Evolutionary conservation across 257 asterid species (phyloP).

Genomic region (Echium plantagineum): DNA sequence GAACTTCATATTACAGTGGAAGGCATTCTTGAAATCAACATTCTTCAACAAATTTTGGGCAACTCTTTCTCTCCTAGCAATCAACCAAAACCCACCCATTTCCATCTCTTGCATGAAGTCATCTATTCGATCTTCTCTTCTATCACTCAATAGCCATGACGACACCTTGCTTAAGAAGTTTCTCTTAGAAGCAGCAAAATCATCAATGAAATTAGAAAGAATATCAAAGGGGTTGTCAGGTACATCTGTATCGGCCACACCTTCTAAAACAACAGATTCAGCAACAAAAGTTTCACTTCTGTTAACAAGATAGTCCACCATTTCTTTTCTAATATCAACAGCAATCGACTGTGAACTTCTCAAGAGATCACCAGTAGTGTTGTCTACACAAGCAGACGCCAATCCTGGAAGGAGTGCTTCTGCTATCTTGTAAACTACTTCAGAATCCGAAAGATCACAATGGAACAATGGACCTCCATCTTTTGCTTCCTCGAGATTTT

Average conservation of each 20-base stretch:
- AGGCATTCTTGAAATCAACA: constrained; percentile 43
- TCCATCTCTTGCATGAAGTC: constrained; percentile 75
- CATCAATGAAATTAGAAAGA: constrained; percentile 45
- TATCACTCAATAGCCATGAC: constrained; percentile 57
- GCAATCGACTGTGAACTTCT: constrained; percentile 56
- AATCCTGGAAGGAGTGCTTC: constrained; percentile 58
- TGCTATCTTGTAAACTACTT: constrained; percentile 52
- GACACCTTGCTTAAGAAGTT: constrained; percentile 54
- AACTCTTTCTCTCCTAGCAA: constrained; percentile 44
- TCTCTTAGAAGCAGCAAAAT: constrained; percentile 47
- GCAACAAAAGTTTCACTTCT: constrained; percentile 64
- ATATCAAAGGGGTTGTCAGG: constrained; percentile 44
- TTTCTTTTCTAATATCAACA: constrained; percentile 58
- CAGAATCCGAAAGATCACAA: constrained; percentile 44
- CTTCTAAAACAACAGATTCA: constrained; percentile 49
- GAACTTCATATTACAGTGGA: constrained; percentile 41
- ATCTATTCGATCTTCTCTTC: constrained; percentile 60
- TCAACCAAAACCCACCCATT: constrained; percentile 62
- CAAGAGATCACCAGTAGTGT: constrained; percentile 59
- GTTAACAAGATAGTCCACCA: constrained; percentile 55
- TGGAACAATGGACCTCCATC: constrained; percentile 28
- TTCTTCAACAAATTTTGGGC: constrained; percentile 50
- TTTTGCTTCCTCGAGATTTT: constrained; percentile 33
- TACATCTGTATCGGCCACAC: constrained; percentile 26
- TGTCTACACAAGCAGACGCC: constrained; percentile 67